Evolutionary conservation across 1,284 basidiomycete genomes (phyloP).

Genomic region (Papiliotrema flavescens): DNA sequence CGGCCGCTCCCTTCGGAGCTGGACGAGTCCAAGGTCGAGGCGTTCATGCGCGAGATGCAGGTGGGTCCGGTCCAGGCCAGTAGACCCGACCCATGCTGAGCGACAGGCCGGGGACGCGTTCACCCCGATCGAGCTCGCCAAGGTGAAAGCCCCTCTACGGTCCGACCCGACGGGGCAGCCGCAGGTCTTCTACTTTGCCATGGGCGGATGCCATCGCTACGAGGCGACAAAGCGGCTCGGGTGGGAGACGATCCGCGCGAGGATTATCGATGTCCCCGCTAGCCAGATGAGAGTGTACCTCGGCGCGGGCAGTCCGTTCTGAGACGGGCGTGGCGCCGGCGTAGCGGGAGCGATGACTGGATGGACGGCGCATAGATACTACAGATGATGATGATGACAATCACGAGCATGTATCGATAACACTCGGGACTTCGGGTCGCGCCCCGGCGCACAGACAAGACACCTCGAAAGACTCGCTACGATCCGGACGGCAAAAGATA

Average conservation of each 20-base stretch:
- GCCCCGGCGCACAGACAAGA: too few species aligned
- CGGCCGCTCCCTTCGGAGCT: constrained; percentile 47
- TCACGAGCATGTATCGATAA: too few species aligned
- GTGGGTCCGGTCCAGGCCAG: constrained; percentile 17
- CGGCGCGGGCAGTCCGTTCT: constrained; percentile 47
- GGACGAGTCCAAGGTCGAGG: constrained; percentile 45
- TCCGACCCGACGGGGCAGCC: constrained; percentile 23
- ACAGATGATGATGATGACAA: too few species aligned
- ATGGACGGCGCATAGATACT: too few species aligned
- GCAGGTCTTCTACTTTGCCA: constrained; percentile 46
- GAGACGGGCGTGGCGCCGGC: background rate
- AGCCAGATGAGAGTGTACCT: constrained; percentile 45
- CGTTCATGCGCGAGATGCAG: constrained; percentile 50
- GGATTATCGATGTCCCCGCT: constrained; percentile 49
- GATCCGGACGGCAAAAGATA: too few species aligned
- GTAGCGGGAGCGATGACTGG: too few species aligned
- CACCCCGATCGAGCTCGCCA: constrained; percentile 49
- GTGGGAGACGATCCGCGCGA: constrained; percentile 42
- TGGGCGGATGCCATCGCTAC: constrained; percentile 51
- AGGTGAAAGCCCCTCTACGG: constrained; percentile 40
- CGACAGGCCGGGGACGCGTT: constrained; percentile 45
- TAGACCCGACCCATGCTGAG: background rate
- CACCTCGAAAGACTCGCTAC: too few species aligned
- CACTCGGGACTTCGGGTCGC: too few species aligned
- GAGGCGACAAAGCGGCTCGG: constrained; percentile 48